phyloP scores from a whole-genome alignment of 2,329 filamentous ascomycete species.

The Elsinoe australis region DNA sequence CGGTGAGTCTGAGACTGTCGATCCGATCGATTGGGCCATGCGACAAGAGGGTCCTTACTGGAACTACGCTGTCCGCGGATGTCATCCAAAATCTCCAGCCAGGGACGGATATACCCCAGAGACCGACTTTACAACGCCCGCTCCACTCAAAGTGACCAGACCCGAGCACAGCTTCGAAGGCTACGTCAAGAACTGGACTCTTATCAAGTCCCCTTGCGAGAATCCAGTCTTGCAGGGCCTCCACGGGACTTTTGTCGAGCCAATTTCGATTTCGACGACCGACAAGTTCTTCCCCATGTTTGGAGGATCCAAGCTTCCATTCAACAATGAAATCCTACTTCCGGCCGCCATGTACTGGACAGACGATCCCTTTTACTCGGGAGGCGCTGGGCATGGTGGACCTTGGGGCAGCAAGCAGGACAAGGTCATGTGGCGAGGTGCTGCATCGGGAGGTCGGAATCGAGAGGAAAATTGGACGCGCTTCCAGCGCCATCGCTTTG shows the following conservation, averaged over 20 bases:
- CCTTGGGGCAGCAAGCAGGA: constrained; percentile 38
- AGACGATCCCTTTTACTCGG: constrained; percentile 37
- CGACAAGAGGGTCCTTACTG: constrained; percentile 34
- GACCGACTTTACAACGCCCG: constrained; percentile 34
- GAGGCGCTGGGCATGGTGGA: constrained; percentile 33
- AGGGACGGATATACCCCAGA: constrained; percentile 29
- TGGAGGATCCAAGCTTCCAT: constrained; percentile 42
- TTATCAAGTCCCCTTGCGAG: constrained; percentile 39
- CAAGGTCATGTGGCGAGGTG: constrained; percentile 42
- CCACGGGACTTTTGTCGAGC: constrained; percentile 45
- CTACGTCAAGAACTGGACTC: constrained; percentile 43
- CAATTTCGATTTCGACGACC: constrained; percentile 39
- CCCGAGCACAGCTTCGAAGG: constrained; percentile 34
- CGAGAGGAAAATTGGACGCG: constrained; percentile 55
- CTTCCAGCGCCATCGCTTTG: constrained; percentile 69
- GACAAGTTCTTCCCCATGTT: constrained; percentile 43
- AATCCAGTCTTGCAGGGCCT: constrained; percentile 39
- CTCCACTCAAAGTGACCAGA: constrained; percentile 27
- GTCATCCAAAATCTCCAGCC: constrained; percentile 33
- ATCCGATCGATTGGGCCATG: constrained; percentile 30
- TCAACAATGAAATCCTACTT: constrained; percentile 47
- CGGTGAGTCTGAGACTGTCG: constrained; percentile 24
- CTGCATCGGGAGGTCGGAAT: constrained; percentile 42
- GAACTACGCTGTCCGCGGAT: constrained; percentile 37
- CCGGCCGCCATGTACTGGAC: constrained; percentile 46